phyloP scores from a whole-genome alignment of 257 asterid genomes.

The Solanum gandarillasii region DNA sequence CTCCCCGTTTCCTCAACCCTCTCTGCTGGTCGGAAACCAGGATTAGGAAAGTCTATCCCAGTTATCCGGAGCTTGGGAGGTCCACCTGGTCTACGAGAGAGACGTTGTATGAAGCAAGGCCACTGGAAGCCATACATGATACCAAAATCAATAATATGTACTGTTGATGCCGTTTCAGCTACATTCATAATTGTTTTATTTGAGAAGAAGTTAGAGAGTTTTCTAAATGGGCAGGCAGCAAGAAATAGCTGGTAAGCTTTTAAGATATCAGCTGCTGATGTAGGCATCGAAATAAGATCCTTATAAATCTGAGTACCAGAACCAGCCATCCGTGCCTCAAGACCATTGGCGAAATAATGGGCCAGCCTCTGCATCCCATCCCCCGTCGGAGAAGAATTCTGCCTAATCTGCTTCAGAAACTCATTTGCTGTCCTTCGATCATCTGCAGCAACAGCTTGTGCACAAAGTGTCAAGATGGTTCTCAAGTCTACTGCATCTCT shows the following conservation, averaged over 20 bases:
- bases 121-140: conserved; percentile 38
- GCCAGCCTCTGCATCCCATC: conserved; percentile 37
- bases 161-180: conserved; percentile 14
- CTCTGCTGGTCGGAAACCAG: conserved; percentile 34
- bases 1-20: conserved; percentile 36
- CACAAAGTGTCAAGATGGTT: conserved; percentile 55
- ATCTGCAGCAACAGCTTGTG: conserved; percentile 75
- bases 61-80: conserved; percentile 41
- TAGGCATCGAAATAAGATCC: conserved; percentile 15
- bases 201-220: conserved; percentile 26
- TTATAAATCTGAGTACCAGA: conserved; percentile 31
- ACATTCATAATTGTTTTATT: conserved; percentile 24
- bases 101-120: conserved; percentile 37
- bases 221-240: conserved; percentile 34
- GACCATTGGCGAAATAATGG: conserved; percentile 26
- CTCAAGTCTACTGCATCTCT: conserved; percentile 56
- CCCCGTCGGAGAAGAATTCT: conserved; percentile 34
- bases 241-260: conserved; percentile 37
- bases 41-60: conserved; percentile 34
- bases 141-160: conserved; percentile 39
- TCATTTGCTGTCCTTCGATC: conserved; percentile 53
- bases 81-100: conserved; percentile 23
- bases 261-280: conserved; percentile 24
- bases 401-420: conserved; percentile 53
- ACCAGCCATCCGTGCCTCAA: conserved; percentile 41